Conservation (phyloP, 441 rosid species). For the Sinapis alba region DNA sequence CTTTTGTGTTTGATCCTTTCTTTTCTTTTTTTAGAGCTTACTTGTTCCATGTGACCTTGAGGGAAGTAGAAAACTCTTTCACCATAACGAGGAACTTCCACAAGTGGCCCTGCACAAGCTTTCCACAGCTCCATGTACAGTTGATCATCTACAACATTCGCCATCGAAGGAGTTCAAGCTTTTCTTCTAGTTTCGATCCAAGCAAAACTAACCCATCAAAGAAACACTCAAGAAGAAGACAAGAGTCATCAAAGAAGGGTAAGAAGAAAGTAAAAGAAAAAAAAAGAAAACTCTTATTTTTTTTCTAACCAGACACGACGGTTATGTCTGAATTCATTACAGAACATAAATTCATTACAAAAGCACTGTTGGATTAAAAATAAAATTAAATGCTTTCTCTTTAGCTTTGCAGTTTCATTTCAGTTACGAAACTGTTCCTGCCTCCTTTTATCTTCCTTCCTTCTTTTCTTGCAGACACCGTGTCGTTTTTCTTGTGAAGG, state of each 20-base stretch:
- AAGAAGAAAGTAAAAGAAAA: neutral
- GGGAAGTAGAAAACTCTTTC: conserved; percentile 91
- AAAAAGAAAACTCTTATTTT: conserved; percentile 14
- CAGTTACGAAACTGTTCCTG: conserved; percentile 62
- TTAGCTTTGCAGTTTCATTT: conserved; percentile 46
- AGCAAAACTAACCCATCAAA: neutral
- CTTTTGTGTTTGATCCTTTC: neutral
- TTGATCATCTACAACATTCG: conserved; percentile 41
- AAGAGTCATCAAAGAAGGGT: too few species aligned
- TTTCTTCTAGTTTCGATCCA: neutral
- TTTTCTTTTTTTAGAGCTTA: neutral
- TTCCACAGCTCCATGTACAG: conserved; percentile 84
- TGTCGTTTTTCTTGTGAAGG: neutral
- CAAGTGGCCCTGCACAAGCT: conserved; percentile 89
- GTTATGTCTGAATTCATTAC: conserved; percentile 53
- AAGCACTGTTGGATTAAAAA: conserved; percentile 17
- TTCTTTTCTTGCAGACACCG: conserved; percentile 7
- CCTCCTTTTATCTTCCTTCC: conserved; percentile 29
- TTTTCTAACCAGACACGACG: conserved; percentile 41
- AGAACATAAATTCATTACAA: conserved; percentile 34
- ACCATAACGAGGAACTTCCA: conserved; percentile 68
- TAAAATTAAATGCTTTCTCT: too few species aligned
- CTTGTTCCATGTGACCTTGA: conserved; percentile 97
- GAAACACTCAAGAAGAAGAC: too few species aligned
- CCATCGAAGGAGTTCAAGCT: neutral